Conservation (phyloP, 164 flowering plant genomes). For the Cinnamomum micranthum region DNA sequence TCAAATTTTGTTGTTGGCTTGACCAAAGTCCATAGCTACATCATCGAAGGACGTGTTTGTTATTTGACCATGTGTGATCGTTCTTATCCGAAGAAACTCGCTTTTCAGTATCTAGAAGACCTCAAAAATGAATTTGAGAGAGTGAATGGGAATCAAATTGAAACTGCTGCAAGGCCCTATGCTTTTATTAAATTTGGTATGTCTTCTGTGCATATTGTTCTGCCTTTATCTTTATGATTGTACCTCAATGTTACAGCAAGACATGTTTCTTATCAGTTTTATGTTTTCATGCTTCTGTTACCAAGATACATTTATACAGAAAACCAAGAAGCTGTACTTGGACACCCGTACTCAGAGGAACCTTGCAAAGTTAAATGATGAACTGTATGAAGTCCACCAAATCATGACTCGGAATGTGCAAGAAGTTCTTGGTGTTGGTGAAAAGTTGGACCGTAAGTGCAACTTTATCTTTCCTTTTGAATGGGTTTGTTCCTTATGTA, state of each 20-base stretch:
- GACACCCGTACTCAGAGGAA: slow-evolving; percentile 87
- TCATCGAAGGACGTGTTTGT: slow-evolving; percentile 89
- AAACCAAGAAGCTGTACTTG: slow-evolving; percentile 80
- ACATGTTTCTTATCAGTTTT: background rate
- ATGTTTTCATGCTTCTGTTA: slow-evolving; percentile 7
- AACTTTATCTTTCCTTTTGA: background rate
- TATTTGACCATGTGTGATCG: slow-evolving; percentile 93
- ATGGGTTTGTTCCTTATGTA: background rate
- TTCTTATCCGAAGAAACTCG: slow-evolving; percentile 90
- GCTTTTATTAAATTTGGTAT: slow-evolving; percentile 88
- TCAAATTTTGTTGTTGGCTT: slow-evolving; percentile 30
- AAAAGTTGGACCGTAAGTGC: slow-evolving; percentile 87
- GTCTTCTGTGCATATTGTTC: background rate
- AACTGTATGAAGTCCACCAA: slow-evolving; percentile 92
- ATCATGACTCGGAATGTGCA: slow-evolving; percentile 97
- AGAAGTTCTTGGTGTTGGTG: slow-evolving; percentile 96
- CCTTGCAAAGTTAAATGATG: slow-evolving; percentile 83
- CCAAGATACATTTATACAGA: slow-evolving; percentile 85
- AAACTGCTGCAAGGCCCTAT: slow-evolving; percentile 93
- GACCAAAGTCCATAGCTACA: slow-evolving; percentile 55
- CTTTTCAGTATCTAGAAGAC: slow-evolving; percentile 85
- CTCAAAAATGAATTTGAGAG: slow-evolving; percentile 90
- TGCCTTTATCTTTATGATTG: background rate
- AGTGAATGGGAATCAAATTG: slow-evolving; percentile 77
- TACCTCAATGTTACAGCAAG: background rate